Evolutionary conservation across 2,329 filamentous ascomycete species (phyloP), one percentile per base, ranked within the genome.

Genomic region (Penicillium vulpinum): DNA sequence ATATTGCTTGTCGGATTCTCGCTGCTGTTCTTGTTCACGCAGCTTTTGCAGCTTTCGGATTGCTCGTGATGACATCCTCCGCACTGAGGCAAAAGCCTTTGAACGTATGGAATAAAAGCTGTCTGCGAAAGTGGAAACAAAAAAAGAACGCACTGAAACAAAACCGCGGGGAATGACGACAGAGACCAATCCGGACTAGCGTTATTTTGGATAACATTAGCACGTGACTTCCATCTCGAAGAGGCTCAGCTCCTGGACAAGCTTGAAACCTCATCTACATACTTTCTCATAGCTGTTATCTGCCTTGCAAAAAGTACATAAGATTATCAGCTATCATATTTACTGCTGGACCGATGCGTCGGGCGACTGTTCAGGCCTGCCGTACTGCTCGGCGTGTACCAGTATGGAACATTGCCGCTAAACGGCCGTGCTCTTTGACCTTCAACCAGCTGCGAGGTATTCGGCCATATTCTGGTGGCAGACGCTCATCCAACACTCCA

Each of bases 31-130:
- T 69, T 83, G 80, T 67, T 86, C 85, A 57, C 81, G 81, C 76
- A 86, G 83, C 61, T 81, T 81, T 69, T 87, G 85, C 54, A 85
- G 79, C 68, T 85, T 85, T 26, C 86, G 81, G 52, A 89, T 73
- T n/a, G 86, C 85, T 62, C 86, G 81, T 18, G 85, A 85, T 41
- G 86, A 88, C 86, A 89, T 88, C 40, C 54, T 64, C 53, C 5
- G 1, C 38, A 22, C 26, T 24, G 18, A 28, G 40, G 45, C 51
- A 44, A 43, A 43, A 24, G 21, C 51, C 22, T 26, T 46, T 29
- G 15, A 29, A 55, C 33, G 7, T 13, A 4, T 22, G 13, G 2
- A 39, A 38, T 13, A 31, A 31, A 36, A 18, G 40, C 24, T 41
- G 35, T 10, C 26, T n/a, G 15, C 11, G 11, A 24, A 21, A 43